These are phyloP conservation scores for Suillus cothurnatus DNA, from an alignment of 768 basidiomycete species.

Conservation along the genomic window DNA sequence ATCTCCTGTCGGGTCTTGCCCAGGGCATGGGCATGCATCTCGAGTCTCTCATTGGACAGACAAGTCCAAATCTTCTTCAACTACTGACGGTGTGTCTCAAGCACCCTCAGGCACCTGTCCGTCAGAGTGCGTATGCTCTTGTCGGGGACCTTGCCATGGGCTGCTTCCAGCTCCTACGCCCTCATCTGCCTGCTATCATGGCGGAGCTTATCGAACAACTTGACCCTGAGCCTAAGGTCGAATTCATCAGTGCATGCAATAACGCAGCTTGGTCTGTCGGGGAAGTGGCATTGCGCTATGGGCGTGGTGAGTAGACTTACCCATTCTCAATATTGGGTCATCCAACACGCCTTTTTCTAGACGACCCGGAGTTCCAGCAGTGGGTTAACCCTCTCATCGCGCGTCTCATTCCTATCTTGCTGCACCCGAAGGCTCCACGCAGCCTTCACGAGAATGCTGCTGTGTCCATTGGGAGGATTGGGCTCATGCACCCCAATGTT, in stretches of 20 bases:
- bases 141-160: constrained; percentile 98
- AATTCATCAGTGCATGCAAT: constrained; percentile 96
- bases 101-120: constrained; percentile 93
- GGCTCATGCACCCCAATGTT: constrained; percentile 85
- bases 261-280: constrained; percentile 99
- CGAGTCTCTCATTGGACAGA: constrained; percentile 67
- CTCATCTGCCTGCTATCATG: constrained; percentile 89
- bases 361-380: constrained; percentile 86
- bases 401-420: constrained; percentile 88
- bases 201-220: constrained; percentile 86
- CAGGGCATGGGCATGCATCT: constrained; percentile 87
- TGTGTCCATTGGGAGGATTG: constrained; percentile 95
- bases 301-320: constrained; percentile 56
- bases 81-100: constrained; percentile 89
- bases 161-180: constrained; percentile 84
- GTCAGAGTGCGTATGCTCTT: constrained; percentile 97
- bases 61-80: constrained; percentile 76
- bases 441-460: constrained; percentile 98
- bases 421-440: constrained; percentile 91
- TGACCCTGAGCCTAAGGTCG: constrained; percentile 88
- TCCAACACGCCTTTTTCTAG: constrained; percentile 35
- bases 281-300: constrained; percentile 93
- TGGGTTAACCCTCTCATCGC: constrained; percentile 89
- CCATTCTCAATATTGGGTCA: constrained; percentile 3
- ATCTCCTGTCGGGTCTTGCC: constrained; percentile 92